These are phyloP conservation scores for Taxillus chinensis DNA, from an alignment of 164 flowering plant genomes.

Conservation along the genomic window DNA sequence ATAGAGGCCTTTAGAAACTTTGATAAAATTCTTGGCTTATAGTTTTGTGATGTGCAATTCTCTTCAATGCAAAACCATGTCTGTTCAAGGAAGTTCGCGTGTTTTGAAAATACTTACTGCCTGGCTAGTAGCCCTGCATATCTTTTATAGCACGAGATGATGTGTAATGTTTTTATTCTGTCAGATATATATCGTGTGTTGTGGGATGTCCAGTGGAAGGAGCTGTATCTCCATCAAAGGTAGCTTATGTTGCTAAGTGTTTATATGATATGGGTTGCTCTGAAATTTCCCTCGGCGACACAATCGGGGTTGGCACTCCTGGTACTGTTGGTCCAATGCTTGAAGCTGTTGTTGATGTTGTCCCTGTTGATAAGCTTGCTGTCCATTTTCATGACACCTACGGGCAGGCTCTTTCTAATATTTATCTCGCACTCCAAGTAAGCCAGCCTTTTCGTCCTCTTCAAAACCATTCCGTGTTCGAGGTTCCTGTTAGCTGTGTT, in stretches of 20 bases:
- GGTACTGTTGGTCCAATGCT: slow-evolving; percentile 94
- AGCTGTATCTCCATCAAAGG: slow-evolving; percentile 66
- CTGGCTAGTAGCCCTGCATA: background rate
- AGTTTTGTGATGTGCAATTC: too few relatives aligned
- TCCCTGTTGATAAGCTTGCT: slow-evolving; percentile 84
- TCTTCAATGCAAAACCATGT: too few relatives aligned
- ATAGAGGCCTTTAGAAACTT: too few relatives aligned
- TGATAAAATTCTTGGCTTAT: too few relatives aligned
- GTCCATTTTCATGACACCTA: slow-evolving; percentile 99
- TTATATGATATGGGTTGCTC: slow-evolving; percentile 92
- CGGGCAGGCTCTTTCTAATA: slow-evolving; percentile 94
- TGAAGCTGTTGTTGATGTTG: slow-evolving; percentile 83
- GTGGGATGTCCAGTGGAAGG: slow-evolving; percentile 97
- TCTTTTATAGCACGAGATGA: background rate
- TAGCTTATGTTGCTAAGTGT: slow-evolving; percentile 84
- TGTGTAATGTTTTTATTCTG: slow-evolving; percentile 3
- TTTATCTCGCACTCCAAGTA: slow-evolving; percentile 84
- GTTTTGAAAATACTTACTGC: background rate
- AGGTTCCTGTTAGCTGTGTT: background rate
- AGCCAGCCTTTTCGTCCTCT: slow-evolving; percentile 10
- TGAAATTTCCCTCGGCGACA: slow-evolving; percentile 96
- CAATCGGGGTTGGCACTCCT: slow-evolving; percentile 95
- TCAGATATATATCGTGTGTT: slow-evolving; percentile 87
- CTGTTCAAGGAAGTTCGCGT: too few relatives aligned
- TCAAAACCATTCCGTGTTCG: background rate